phyloP scores from a whole-genome alignment of 257 asterid genomes.

The Solanum tarijense region DNA sequence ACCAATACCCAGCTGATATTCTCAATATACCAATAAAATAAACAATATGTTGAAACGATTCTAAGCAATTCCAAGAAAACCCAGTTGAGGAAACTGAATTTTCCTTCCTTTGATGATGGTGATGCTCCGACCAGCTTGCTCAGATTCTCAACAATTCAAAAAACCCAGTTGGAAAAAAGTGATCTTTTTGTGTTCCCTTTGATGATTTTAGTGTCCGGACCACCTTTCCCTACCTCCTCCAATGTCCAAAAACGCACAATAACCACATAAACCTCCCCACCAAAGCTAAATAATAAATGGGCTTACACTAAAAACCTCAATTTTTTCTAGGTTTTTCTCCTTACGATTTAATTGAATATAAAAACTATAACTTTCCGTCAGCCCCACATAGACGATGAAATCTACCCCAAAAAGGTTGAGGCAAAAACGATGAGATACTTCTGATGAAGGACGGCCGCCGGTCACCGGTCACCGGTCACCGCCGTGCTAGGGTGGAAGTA shows the following conservation, averaged over 20 bases:
- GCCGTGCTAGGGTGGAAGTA: not conserved
- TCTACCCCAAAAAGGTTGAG: not conserved
- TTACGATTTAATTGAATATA: not conserved
- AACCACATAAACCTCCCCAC: not conserved
- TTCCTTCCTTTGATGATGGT: not conserved
- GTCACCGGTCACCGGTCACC: not conserved
- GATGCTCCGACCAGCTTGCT: not conserved
- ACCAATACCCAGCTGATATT: conserved; percentile 2
- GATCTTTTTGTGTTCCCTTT: not conserved
- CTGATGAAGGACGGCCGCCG: not conserved
- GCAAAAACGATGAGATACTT: not conserved
- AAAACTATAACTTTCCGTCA: not conserved
- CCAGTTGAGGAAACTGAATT: not conserved
- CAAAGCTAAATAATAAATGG: not conserved
- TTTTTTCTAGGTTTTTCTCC: not conserved
- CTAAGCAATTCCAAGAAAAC: not conserved
- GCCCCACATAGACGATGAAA: not conserved
- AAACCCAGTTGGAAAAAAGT: not conserved
- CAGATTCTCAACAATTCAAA: not conserved
- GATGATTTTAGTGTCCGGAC: not conserved
- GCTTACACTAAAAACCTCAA: not conserved
- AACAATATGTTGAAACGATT: not conserved
- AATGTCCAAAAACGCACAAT: not conserved
- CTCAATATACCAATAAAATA: not conserved
- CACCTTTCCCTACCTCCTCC: not conserved